Evolutionary conservation across 2,329 filamentous ascomycete genomes (phyloP).

Genomic region (Phaeoacremonium minimum): DNA sequence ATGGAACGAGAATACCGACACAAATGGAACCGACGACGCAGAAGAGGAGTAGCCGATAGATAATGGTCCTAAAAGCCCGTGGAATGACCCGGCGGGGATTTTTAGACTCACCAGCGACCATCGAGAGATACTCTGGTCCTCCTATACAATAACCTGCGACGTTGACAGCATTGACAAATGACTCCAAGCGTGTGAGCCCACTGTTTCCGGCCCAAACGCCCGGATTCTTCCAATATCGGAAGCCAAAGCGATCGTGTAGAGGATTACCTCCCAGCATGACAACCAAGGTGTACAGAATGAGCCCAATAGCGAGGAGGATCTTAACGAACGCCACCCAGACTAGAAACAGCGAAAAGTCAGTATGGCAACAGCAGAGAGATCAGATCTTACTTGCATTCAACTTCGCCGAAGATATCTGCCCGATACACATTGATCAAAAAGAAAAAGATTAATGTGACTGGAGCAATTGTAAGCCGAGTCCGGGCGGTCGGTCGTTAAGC

Average conservation of each 20-base stretch:
- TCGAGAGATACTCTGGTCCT: conserved; percentile 57
- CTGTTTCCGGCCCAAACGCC: conserved; percentile 35
- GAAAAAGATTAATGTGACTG: conserved; percentile 4
- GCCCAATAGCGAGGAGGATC: conserved; percentile 11
- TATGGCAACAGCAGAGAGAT: too few relatives aligned
- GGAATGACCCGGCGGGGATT: conserved; percentile 63
- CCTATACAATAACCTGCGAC: conserved; percentile 60
- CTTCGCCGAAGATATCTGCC: conserved; percentile 10
- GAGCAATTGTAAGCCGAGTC: conserved; percentile 9
- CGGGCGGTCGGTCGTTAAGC: conserved; percentile 3
- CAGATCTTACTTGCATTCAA: too few relatives aligned
- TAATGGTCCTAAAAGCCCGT: conserved; percentile 60
- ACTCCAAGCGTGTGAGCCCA: conserved; percentile 47
- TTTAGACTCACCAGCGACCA: conserved; percentile 61
- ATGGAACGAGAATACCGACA: conserved; percentile 60
- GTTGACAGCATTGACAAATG: conserved; percentile 53
- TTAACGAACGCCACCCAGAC: conserved; percentile 17
- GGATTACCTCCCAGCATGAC: conserved; percentile 11
- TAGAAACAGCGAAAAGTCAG: too few relatives aligned
- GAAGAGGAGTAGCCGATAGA: conserved; percentile 54
- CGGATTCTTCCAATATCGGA: conserved; percentile 30
- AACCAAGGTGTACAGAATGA: conserved; percentile 8
- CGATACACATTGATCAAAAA: conserved; percentile 20
- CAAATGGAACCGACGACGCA: conserved; percentile 59
- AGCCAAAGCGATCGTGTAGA: conserved; percentile 17